Evolutionary conservation across 495 filamentous ascomycete genomes (phyloP).

Genomic region (Poronia punctata): DNA sequence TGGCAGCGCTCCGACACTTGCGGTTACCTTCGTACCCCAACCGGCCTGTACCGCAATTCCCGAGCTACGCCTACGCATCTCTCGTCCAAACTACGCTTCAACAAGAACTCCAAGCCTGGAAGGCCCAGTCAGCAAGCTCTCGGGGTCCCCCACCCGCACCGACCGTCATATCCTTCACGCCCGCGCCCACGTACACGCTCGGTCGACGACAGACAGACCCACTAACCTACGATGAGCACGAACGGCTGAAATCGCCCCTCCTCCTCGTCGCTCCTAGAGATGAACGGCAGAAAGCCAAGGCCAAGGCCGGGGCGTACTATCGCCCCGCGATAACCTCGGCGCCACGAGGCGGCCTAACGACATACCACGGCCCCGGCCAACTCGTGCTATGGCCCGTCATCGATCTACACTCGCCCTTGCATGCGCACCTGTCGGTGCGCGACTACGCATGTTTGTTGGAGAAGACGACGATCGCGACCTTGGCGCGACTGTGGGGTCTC

Average conservation of each 20-base stretch:
- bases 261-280: too few relatives aligned
- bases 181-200: conserved; percentile 79
- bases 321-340: conserved; percentile 65
- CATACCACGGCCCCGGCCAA: conserved; percentile 94
- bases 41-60: conserved; percentile 32
- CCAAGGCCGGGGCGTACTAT: too few relatives aligned
- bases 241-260: conserved; percentile 23
- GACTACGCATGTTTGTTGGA: conserved; percentile 73
- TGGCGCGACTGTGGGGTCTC: conserved; percentile 48
- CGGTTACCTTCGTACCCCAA: conserved; percentile 50
- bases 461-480: conserved; percentile 58
- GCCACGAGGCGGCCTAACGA: conserved; percentile 80
- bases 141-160: conserved; percentile 45
- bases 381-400: conserved; percentile 83
- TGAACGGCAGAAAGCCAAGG: too few relatives aligned
- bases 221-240: conserved; percentile 37
- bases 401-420: conserved; percentile 48
- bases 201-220: conserved; percentile 69
- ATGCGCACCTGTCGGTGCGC: conserved; percentile 41
- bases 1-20: conserved; percentile 55
- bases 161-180: conserved; percentile 75
- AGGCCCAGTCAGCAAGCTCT: conserved; percentile 20
- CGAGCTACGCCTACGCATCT: conserved; percentile 33
- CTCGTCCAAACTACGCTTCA: conserved; percentile 37
- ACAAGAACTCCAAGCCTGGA: conserved; percentile 38